Percentiles rank a stretch among this genome's conserved stretches.
phyloP scores from a whole-genome alignment of 768 basidiomycete genomes.

The Serendipita sp. region DNA sequence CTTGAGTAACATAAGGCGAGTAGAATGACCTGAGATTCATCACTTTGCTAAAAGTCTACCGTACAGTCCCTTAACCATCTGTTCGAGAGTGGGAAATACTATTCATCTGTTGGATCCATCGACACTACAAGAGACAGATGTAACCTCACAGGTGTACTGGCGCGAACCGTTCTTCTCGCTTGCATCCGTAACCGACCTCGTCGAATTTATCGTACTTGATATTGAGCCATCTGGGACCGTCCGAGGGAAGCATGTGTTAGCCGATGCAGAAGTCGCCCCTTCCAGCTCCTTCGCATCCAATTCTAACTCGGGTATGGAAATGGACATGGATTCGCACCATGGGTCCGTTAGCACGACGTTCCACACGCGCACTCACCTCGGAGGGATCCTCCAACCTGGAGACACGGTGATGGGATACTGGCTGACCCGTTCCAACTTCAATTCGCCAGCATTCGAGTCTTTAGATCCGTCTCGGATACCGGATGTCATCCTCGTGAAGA shows the following conservation, averaged over 20 bases:
- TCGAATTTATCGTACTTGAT: slow-evolving; percentile 92
- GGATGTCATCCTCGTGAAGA: slow-evolving; percentile 86
- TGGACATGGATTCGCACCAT: slow-evolving; percentile 47
- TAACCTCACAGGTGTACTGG: slow-evolving; percentile 73
- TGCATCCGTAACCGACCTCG: slow-evolving; percentile 66
- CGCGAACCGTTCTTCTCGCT: slow-evolving; percentile 78
- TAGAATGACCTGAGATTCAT: neutral
- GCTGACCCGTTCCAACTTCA: slow-evolving; percentile 81
- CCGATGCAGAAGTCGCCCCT: slow-evolving; percentile 81
- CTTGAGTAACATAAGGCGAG: slow-evolving; percentile 64
- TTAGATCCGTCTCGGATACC: slow-evolving; percentile 51
- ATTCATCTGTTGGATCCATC: slow-evolving; percentile 81
- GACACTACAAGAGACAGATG: slow-evolving; percentile 71
- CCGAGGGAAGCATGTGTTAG: slow-evolving; percentile 67
- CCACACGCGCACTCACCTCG: slow-evolving; percentile 94
- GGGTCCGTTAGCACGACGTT: slow-evolving; percentile 61
- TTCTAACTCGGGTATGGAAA: slow-evolving; percentile 25
- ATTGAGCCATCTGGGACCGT: slow-evolving; percentile 66
- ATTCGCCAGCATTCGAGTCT: slow-evolving; percentile 68
- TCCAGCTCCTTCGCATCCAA: slow-evolving; percentile 60
- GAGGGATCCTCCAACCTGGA: slow-evolving; percentile 84
- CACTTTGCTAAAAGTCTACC: neutral
- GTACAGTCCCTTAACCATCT: slow-evolving; percentile 59
- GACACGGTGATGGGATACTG: slow-evolving; percentile 88
- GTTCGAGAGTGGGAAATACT: slow-evolving; percentile 82